phyloP scores from a whole-genome alignment of 306 rosid species.

The Canavalia gladiata region DNA sequence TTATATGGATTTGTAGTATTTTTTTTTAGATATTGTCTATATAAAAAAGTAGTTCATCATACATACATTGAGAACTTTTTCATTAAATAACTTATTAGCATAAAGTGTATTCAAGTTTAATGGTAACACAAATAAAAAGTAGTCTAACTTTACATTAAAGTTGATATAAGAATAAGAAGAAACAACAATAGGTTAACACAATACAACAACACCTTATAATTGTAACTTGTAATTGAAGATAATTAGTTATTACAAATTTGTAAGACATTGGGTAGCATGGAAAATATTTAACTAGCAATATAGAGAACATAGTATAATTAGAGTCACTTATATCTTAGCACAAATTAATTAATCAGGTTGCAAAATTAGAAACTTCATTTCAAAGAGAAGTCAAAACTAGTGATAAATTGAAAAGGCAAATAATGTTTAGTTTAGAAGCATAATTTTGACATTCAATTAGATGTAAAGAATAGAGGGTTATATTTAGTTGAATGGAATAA shows the following conservation, averaged over 20 bases:
- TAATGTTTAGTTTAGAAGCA: constrained; percentile 17
- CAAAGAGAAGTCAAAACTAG: not conserved
- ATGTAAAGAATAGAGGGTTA: not conserved
- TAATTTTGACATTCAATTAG: not conserved
- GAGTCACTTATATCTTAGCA: not conserved
- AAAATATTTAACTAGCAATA: constrained; percentile 1
- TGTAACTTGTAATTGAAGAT: not conserved
- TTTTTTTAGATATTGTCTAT: too few relatives aligned
- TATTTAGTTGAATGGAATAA: not conserved
- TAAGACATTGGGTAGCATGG: not conserved
- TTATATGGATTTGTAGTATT: too few relatives aligned
- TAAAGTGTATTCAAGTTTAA: not conserved
- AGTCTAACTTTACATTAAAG: not conserved
- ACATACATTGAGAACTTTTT: too few relatives aligned
- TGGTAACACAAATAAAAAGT: not conserved
- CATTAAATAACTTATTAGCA: not conserved
- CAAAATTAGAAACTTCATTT: not conserved
- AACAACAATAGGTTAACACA: not conserved
- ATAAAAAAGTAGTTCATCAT: too few relatives aligned
- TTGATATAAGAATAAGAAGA: constrained; percentile 11
- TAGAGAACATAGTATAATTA: not conserved
- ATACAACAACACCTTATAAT: not conserved
- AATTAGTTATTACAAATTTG: not conserved
- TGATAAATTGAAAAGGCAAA: not conserved
- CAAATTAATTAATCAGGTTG: not conserved